A percentile compares a stretch with the other conserved stretches of the same genome.
phyloP scores from a whole-genome alignment of 371 early-diverging fungal species.

The Mucor irregularis region DNA sequence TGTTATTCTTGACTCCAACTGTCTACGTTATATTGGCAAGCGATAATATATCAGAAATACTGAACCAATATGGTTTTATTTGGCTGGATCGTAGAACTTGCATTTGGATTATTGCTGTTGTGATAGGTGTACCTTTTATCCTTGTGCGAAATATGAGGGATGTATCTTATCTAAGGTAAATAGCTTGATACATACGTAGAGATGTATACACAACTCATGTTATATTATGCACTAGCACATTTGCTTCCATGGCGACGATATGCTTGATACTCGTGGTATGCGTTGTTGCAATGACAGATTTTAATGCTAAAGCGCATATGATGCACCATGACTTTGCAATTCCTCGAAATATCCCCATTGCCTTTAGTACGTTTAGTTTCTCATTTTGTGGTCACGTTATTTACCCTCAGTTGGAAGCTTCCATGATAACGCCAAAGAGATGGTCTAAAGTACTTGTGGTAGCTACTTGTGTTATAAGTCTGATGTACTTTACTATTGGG shows the following conservation, averaged over 20 bases:
- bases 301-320: slow-evolving; percentile 16
- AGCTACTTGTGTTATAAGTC: slow-evolving; percentile 66
- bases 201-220: not conserved
- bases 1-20: slow-evolving; percentile 67
- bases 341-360: slow-evolving; percentile 52
- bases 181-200: not conserved
- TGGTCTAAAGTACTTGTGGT: slow-evolving; percentile 72
- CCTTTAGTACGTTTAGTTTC: slow-evolving; percentile 70
- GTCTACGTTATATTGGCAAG: slow-evolving; percentile 80
- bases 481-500: slow-evolving; percentile 76
- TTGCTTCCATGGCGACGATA: slow-evolving; percentile 56
- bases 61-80: slow-evolving; percentile 18
- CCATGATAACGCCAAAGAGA: slow-evolving; percentile 73
- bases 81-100: slow-evolving; percentile 43
- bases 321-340: slow-evolving; percentile 46
- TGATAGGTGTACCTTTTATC: slow-evolving; percentile 52
- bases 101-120: slow-evolving; percentile 64
- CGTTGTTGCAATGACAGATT: slow-evolving; percentile 47
- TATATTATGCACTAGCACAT: slow-evolving; percentile 62
- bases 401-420: slow-evolving; percentile 80
- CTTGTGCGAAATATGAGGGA: slow-evolving; percentile 60
- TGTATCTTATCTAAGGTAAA: slow-evolving; percentile 54
- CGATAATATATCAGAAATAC: slow-evolving; percentile 58
- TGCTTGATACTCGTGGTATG: slow-evolving; percentile 45
- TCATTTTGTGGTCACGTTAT: slow-evolving; percentile 81